These are phyloP conservation scores for Secale cereale DNA, from an alignment of 176 grass and related monocot species.

Conservation along the genomic window DNA sequence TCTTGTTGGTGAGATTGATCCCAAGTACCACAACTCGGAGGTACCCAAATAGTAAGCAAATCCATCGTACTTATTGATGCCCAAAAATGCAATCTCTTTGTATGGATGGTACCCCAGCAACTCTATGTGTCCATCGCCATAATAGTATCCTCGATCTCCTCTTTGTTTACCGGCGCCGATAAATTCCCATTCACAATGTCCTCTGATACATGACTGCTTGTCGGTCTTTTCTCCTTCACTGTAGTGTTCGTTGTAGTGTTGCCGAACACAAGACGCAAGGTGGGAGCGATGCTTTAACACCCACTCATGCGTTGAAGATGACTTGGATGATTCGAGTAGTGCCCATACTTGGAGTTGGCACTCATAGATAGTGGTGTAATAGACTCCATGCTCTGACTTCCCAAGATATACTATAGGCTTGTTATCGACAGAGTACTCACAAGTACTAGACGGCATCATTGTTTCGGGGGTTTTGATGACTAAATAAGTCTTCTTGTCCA, in stretches of 20 bases:
- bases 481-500: background rate
- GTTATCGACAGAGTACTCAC: background rate
- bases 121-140: background rate
- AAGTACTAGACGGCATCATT: background rate
- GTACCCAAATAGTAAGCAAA: background rate
- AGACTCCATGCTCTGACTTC: background rate
- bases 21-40: background rate
- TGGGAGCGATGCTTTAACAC: background rate
- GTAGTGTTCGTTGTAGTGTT: background rate
- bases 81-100: background rate
- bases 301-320: background rate
- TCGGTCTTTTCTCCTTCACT: background rate
- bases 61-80: background rate
- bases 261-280: background rate
- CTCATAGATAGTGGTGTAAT: background rate
- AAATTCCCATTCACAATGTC: background rate
- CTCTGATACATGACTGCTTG: background rate
- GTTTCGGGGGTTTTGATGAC: background rate
- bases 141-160: background rate
- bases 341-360: background rate
- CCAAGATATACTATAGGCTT: background rate
- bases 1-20: background rate
- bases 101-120: slow-evolving; percentile 9
- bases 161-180: background rate
- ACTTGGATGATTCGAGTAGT: background rate